Evolutionary conservation across 2,329 filamentous ascomycete species (phyloP), one percentile per base, ranked within the genome.

Genomic region (Talaromyces pinophilus): DNA sequence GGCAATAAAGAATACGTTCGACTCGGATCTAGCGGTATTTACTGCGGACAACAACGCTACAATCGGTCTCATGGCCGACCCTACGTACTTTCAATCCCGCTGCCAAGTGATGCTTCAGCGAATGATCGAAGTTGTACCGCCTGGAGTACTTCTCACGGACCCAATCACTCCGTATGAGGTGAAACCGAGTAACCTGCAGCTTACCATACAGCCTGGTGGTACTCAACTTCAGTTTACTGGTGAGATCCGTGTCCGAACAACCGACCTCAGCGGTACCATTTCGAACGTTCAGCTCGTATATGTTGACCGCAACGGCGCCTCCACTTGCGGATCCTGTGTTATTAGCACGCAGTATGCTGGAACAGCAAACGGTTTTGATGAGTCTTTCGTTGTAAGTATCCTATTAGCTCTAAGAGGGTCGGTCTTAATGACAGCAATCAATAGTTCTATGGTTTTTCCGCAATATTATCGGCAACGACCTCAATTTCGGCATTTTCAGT

Each of bases 141-240:
- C 63, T 30, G 63, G 63, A 30, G 63, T 65, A 5, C 17, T 42
- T 28, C 63, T 65, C 63, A 65, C 63, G 5, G 63, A 65, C 33
- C n/a, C 63, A 61, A 65, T 65, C 54, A 30, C 44, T 60, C 63
- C 63, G 10, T 65, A 65, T 54, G 63, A 65, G n/a, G 63, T 65
- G 19, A 65, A 65, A 35, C 63, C 63, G 22, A 65, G 46, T n/a
- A 65, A 65, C 25, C 28, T 65, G 8, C 63, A 65, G 6, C 54
- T 65, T n/a, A 65, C 63, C 13, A 65, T 65, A 59, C 63, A 65
- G 25, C 42, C 63, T 7, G 63, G 63, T 52, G 63, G 63, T 13
- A 65, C 55, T 44, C 25, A 65, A 17, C 54, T 65, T 54, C 54
- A 54, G 17, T 65, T 65, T 44, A 65, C 44, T 33, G 63, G 63